Conservation (phyloP, 805 yeast genomes). For the Candida pseudoglaebosa region DNA sequence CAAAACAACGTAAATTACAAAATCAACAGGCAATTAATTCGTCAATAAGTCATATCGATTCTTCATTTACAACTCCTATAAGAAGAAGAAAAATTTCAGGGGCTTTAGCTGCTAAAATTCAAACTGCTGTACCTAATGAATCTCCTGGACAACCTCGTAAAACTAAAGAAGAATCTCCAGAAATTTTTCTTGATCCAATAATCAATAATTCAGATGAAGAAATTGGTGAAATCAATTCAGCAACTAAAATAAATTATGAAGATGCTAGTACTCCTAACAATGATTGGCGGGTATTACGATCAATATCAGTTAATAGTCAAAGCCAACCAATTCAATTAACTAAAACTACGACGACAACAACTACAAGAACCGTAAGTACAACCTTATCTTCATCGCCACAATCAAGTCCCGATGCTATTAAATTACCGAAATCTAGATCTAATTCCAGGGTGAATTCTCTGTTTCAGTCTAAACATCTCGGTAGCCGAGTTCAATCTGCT, state of each 20-base stretch:
- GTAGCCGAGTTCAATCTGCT: slow-evolving; percentile 2
- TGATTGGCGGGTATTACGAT: slow-evolving; percentile 39
- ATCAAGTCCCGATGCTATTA: slow-evolving; percentile 21
- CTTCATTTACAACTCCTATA: slow-evolving; percentile 68
- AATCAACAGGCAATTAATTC: slow-evolving; percentile 30
- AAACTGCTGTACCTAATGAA: slow-evolving; percentile 79
- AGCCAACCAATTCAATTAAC: slow-evolving; percentile 36
- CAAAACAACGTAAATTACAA: slow-evolving; percentile 33
- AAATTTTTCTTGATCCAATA: slow-evolving; percentile 32
- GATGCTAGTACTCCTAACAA: slow-evolving; percentile 18
- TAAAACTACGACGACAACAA: slow-evolving; percentile 44
- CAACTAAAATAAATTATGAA: slow-evolving; percentile 19
- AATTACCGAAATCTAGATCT: slow-evolving; percentile 23
- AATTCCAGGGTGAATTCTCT: slow-evolving; percentile 17
- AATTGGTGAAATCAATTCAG: slow-evolving; percentile 9
- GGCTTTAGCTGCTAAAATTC: slow-evolving; percentile 62
- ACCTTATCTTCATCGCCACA: slow-evolving; percentile 32
- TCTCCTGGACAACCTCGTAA: slow-evolving; percentile 98
- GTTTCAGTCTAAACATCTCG: slow-evolving; percentile 9
- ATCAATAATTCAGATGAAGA: slow-evolving; percentile 46
- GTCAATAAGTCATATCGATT: slow-evolving; percentile 30
- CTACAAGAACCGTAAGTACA: slow-evolving; percentile 47
- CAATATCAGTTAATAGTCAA: slow-evolving; percentile 27
- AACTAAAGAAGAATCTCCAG: slow-evolving; percentile 31
- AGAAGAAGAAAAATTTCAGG: slow-evolving; percentile 65